These are phyloP conservation scores for Mycena floridula DNA, from an alignment of 768 basidiomycete species.

Conservation along the genomic window DNA sequence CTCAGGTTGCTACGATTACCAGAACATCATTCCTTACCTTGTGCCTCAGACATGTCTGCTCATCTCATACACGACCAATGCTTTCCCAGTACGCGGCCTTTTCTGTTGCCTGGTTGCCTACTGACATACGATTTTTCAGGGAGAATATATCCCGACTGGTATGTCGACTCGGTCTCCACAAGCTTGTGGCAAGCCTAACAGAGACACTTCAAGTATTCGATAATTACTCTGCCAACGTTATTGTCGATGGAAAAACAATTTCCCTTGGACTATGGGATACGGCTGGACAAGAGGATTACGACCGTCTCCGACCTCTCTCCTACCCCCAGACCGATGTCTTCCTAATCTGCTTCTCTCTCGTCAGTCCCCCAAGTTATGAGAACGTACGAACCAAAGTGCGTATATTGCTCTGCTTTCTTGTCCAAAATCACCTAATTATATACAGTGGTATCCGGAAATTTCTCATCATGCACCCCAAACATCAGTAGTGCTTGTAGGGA, in stretches of 20 bases:
- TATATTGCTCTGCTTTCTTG: no score
- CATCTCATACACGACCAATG: conserved; percentile 99
- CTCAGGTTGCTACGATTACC: conserved; percentile 3
- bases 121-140: conserved; percentile 41
- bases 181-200: no score
- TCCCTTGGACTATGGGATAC: conserved; percentile 99
- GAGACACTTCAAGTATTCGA: conserved; percentile 87
- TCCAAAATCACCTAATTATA: conserved; percentile 9
- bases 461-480: conserved; percentile 95
- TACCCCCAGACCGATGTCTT: conserved; percentile 99
- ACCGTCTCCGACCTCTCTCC: conserved; percentile 93
- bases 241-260: conserved; percentile 98
- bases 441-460: conserved; percentile 94
- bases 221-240: conserved; percentile 97
- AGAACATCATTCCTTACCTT: conserved; percentile 4
- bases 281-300: conserved; percentile 99
- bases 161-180: no score
- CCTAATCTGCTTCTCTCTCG: conserved; percentile 97
- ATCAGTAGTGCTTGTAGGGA: conserved; percentile 90
- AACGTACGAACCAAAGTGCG: conserved; percentile 98
- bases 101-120: background rate
- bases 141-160: conserved; percentile 97
- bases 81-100: conserved; percentile 71
- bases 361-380: conserved; percentile 96
- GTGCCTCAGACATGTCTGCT: conserved; percentile 84